These are phyloP conservation scores for Wallacemonas sp. DNA, from an alignment of 208 protist genomes.

Conservation along the genomic window DNA sequence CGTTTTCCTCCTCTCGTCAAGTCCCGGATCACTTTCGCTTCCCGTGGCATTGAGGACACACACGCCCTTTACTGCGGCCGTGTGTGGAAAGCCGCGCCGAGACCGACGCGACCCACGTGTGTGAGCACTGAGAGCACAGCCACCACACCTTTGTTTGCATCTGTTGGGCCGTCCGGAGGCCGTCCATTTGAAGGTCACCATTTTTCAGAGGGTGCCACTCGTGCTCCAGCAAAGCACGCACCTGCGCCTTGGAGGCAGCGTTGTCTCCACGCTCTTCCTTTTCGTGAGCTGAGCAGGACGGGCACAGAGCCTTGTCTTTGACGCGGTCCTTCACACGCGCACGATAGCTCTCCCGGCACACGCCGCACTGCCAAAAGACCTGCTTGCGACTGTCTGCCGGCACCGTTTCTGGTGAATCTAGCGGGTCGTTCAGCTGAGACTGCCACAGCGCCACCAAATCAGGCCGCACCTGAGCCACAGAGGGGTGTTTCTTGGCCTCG, in stretches of 20 bases:
- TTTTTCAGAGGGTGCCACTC: constrained; percentile 88
- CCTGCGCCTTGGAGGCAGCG: constrained; percentile 16
- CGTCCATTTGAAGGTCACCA: constrained; percentile 67
- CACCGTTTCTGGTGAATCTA: constrained; percentile 43
- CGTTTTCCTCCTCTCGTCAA: no score
- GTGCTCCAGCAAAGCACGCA: constrained; percentile 30
- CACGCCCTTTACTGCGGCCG: constrained; percentile 22
- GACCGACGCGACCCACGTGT: constrained; percentile 77
- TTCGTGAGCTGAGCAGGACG: constrained; percentile 32
- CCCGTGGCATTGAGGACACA: constrained; percentile 55
- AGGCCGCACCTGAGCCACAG: constrained; percentile 33
- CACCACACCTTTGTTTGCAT: constrained; percentile 77
- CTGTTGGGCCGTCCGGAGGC: constrained; percentile 39
- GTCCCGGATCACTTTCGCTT: no score
- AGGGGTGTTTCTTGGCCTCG: constrained; percentile 23
- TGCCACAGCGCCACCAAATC: constrained; percentile 67
- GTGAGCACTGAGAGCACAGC: constrained; percentile 69
- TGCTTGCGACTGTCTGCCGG: constrained; percentile 37
- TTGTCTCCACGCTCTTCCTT: constrained; percentile 30
- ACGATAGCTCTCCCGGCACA: constrained; percentile 49
- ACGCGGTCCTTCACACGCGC: constrained; percentile 73
- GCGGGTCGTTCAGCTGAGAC: constrained; percentile 62
- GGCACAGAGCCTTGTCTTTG: constrained; percentile 52
- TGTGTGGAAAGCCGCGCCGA: constrained; percentile 38
- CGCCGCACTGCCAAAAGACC: constrained; percentile 58